Conservation (phyloP, 805 yeast genomes). For the Saccharomycopsis fermentans region DNA sequence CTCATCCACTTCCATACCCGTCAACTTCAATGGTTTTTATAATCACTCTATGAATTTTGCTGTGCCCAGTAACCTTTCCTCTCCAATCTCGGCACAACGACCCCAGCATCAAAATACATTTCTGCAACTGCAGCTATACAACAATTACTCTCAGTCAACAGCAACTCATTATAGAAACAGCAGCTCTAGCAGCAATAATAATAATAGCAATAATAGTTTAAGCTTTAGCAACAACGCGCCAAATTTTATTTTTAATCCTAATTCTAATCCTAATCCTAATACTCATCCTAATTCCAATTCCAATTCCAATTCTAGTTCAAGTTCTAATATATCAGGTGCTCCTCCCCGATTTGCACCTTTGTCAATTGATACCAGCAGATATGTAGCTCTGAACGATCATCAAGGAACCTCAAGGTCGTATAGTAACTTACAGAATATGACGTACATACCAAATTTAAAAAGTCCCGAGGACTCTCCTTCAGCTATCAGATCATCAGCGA, state of each 20-base stretch:
- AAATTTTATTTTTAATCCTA: background rate
- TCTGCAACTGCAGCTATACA: background rate
- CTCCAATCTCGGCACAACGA: conserved; percentile 10
- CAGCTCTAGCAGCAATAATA: background rate
- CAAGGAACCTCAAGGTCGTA: background rate
- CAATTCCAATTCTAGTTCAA: background rate
- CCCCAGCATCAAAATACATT: background rate
- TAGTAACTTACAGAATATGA: background rate
- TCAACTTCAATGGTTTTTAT: background rate
- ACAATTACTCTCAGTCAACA: conserved; percentile 4
- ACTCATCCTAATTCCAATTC: too few relatives aligned
- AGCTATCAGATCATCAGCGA: conserved; percentile 2
- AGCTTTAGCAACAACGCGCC: background rate
- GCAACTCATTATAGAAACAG: conserved; percentile 4
- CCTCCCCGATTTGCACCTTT: background rate
- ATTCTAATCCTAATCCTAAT: background rate
- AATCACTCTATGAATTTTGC: conserved; percentile 4
- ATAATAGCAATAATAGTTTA: background rate
- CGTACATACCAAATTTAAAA: conserved; percentile 6
- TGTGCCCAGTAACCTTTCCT: conserved; percentile 5
- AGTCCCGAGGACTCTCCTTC: conserved; percentile 15
- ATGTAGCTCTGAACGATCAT: background rate
- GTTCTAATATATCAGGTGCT: too few relatives aligned
- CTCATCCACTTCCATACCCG: conserved; percentile 4
- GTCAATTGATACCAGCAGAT: background rate